Evolutionary conservation across 768 basidiomycete species (phyloP), one percentile per base, ranked within the genome.

Genomic region (Scleroderma bovista): DNA sequence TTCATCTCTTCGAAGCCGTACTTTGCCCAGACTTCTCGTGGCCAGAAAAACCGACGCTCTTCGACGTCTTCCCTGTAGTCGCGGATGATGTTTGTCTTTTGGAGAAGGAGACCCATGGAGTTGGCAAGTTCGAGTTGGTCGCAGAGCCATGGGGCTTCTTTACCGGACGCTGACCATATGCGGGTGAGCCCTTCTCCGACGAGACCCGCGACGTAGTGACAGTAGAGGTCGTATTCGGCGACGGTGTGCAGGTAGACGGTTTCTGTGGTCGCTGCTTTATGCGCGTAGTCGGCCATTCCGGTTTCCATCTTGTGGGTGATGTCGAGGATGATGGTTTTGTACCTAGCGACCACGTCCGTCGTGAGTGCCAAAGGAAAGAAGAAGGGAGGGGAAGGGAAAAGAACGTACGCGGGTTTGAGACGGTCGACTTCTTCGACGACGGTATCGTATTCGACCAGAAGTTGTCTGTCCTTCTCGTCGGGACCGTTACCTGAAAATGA

Each of bases 21-120:
- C 49, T 74, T 74, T 6, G 76, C 82, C 92, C 92, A 98, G 40
- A 99, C 91, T 65, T 93, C 93, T 42, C 76, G 78, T 0, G 95
- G 95, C 94, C 96, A 99, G 76, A 97, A 98, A 62, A 79, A 87
- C 38, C 95, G 80, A 8, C 75, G 73, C 22, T 94, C 77, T 38
- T 94, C 86, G 13, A 82, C 76, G 65, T 99, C 95, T 67, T 99
- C 95, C 40, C 87, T 81, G 72, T 81, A 90, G 68, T 99, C 95
- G 51, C 95, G 89, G 48, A 93, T 90, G 67, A 99, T 96, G 67
- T 99, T 99, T 23, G 93, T 96, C 71, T 99, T 99, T 68, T 99
- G 95, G 11, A 99, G 80, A 40, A 97, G 73, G 26, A 93, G 77
- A n/a, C 95, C 95, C 86, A 96, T 91, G 10, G 87, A 87, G 71